These are phyloP conservation scores for Kodamaea nitidulidarum DNA, from an alignment of 805 yeast species.

Conservation along the genomic window DNA sequence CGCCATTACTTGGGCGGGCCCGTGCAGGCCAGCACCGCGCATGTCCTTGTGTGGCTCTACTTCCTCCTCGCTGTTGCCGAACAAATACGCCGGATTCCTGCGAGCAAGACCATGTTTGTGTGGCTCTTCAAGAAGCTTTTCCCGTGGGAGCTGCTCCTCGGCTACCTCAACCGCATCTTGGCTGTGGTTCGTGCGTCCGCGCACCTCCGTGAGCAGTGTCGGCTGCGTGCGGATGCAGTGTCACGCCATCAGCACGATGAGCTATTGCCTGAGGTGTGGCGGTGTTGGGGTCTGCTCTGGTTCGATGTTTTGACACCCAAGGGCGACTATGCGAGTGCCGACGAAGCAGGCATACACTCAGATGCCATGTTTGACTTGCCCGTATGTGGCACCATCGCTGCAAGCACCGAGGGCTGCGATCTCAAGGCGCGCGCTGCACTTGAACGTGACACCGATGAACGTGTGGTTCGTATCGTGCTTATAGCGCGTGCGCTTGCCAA, in stretches of 20 bases:
- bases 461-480: constrained; percentile 49
- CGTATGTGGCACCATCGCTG: constrained; percentile 49
- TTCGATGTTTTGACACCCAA: constrained; percentile 58
- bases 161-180: constrained; percentile 58
- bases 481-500: constrained; percentile 52
- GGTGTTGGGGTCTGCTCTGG: constrained; percentile 83
- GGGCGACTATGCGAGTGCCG: constrained; percentile 46
- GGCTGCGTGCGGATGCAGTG: constrained; percentile 5
- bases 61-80: constrained; percentile 63
- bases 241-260: constrained; percentile 33
- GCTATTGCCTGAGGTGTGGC: constrained; percentile 72
- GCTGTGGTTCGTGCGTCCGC: constrained; percentile 25
- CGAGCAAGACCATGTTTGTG: constrained; percentile 43
- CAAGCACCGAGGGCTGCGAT: constrained; percentile 8
- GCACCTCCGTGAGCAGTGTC: constrained; percentile 15
- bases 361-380: constrained; percentile 60
- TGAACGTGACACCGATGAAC: constrained; percentile 44
- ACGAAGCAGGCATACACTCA: constrained; percentile 54
- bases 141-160: constrained; percentile 67
- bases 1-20: constrained; percentile 70
- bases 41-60: constrained; percentile 72
- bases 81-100: constrained; percentile 45
- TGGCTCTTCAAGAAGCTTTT: constrained; percentile 52
- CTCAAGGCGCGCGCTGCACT: constrained; percentile 19
- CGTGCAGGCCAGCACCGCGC: constrained; percentile 64